phyloP scores from a whole-genome alignment of 2,329 filamentous ascomycete species.

The Neonectria faginata region DNA sequence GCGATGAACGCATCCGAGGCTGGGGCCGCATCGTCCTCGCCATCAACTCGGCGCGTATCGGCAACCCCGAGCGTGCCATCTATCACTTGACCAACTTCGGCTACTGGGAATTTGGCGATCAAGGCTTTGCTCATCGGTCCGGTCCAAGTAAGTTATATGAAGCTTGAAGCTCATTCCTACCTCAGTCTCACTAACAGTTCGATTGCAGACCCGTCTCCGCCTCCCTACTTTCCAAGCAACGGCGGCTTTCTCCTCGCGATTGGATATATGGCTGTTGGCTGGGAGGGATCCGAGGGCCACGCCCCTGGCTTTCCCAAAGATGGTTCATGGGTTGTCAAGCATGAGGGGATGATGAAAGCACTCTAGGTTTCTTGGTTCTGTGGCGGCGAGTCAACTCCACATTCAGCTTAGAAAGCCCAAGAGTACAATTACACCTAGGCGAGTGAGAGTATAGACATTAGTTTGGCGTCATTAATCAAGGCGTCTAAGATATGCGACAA shows the following conservation, averaged over 20 bases:
- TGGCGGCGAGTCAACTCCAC: no score
- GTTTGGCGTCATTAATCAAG: no score
- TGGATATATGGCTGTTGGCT: constrained; percentile 51
- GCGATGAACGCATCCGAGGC: constrained; percentile 55
- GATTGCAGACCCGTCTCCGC: constrained; percentile 43
- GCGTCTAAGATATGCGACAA: no score
- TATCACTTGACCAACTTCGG: constrained; percentile 55
- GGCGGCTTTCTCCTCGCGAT: constrained; percentile 53
- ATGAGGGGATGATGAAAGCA: constrained; percentile 43
- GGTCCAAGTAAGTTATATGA: no score
- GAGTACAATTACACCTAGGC: no score
- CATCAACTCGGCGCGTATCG: constrained; percentile 58
- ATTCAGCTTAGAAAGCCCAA: no score
- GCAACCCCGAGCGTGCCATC: constrained; percentile 56
- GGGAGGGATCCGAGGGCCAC: constrained; percentile 41
- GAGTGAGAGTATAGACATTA: no score
- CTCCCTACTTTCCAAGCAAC: constrained; percentile 53
- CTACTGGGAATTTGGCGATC: constrained; percentile 56
- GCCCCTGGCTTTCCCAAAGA: constrained; percentile 52
- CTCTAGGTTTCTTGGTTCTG: no score
- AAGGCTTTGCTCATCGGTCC: neutral
- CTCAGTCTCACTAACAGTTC: constrained; percentile 28
- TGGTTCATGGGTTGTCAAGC: constrained; percentile 50
- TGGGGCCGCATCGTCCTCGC: constrained; percentile 62
- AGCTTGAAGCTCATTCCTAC: no score